Conservation (phyloP, 768 basidiomycete genomes). For the Auriscalpium microsporum region DNA sequence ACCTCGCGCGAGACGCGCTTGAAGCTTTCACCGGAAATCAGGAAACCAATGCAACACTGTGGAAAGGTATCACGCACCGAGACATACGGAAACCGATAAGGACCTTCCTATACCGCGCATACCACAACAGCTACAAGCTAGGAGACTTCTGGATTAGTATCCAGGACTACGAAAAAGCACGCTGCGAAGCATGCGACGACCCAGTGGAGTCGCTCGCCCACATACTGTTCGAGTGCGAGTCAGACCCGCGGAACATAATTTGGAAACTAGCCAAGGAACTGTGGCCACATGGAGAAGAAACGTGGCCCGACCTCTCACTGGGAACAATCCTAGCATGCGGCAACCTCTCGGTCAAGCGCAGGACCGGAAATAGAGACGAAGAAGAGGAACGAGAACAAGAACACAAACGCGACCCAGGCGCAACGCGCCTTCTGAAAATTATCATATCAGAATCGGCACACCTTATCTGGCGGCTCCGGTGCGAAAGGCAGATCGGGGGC, state of each 20-base stretch:
- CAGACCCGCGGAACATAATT: background rate
- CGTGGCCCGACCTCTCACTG: background rate
- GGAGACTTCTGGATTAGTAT: background rate
- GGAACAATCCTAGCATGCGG: background rate
- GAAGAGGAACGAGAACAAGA: no score
- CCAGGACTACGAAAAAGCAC: background rate
- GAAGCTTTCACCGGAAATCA: background rate
- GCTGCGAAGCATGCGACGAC: background rate
- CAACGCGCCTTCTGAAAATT: background rate
- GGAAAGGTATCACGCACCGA: background rate
- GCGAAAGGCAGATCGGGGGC: background rate
- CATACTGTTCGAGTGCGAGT: background rate
- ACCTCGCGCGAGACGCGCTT: background rate
- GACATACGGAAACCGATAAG: background rate
- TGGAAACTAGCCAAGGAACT: background rate
- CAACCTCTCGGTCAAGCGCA: background rate
- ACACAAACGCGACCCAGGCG: background rate
- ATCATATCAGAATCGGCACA: background rate
- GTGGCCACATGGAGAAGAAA: background rate
- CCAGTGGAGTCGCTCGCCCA: background rate
- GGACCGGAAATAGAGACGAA: background rate
- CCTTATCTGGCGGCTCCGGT: conserved; percentile 3
- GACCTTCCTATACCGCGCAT: background rate
- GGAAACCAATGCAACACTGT: background rate
- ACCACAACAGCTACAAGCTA: background rate